These are phyloP conservation scores for Pugionium dolabratum DNA, from an alignment of 345 rosid species.

Conservation along the genomic window DNA sequence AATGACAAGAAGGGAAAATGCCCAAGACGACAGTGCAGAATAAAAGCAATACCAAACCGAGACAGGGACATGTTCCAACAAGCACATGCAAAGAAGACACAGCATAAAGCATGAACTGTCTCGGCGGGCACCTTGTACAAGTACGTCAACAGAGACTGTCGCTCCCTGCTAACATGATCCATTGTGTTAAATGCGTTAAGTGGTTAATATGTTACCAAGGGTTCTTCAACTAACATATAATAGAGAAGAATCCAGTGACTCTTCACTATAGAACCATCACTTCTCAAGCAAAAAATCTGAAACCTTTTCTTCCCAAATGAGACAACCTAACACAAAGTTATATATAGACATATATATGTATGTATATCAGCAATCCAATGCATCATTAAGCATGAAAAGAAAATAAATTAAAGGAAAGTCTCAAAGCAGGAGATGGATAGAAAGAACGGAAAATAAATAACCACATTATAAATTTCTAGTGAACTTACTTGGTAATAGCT, in stretches of 20 bases:
- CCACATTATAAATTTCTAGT: not conserved
- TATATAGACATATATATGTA: not conserved
- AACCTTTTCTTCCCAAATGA: conserved; percentile 33
- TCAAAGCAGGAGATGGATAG: conserved; percentile 19
- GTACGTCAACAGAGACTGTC: conserved; percentile 47
- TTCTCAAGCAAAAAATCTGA: conserved; percentile 30
- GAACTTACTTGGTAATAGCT: conserved; percentile 83
- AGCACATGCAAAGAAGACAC: conserved; percentile 43
- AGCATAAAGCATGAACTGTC: conserved; percentile 52
- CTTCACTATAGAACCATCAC: conserved; percentile 37
- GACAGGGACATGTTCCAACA: conserved; percentile 52
- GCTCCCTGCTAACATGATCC: conserved; percentile 72
- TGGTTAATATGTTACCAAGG: conserved; percentile 43
- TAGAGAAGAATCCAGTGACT: conserved; percentile 44
- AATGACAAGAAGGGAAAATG: conserved; percentile 43
- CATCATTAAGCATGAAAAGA: not conserved
- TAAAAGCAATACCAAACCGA: conserved; percentile 47
- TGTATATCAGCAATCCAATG: conserved; percentile 18
- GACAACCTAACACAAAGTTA: conserved; percentile 21
- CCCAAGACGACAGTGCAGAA: conserved; percentile 42
- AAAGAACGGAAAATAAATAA: not conserved
- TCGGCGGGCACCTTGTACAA: conserved; percentile 55
- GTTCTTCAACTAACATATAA: conserved; percentile 39
- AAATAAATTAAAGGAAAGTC: not conserved
- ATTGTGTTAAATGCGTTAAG: conserved; percentile 25